A percentile compares a stretch with the other conserved stretches of the same genome.
phyloP scores from a whole-genome alignment of 345 rosid species.

The Bruguiera parviflora region DNA sequence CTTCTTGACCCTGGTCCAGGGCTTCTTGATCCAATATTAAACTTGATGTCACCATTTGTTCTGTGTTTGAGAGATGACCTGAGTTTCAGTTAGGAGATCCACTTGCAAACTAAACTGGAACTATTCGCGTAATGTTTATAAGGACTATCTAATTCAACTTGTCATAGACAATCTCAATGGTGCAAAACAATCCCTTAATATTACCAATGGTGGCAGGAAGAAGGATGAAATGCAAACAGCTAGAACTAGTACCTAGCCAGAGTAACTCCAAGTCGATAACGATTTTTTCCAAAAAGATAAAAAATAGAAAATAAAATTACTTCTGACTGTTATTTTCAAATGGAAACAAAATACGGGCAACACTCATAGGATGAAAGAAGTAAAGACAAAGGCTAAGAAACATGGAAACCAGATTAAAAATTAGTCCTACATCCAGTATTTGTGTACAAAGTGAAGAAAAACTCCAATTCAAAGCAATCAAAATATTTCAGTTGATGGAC shows the following conservation, averaged over 20 bases:
- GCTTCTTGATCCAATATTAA: conserved; percentile 37
- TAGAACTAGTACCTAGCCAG: background rate
- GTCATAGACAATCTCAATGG: background rate
- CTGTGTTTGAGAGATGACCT: conserved; percentile 39
- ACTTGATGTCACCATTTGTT: conserved; percentile 43
- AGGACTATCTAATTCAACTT: background rate
- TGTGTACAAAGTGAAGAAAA: conserved; percentile 10
- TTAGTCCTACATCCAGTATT: background rate
- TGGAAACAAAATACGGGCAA: background rate
- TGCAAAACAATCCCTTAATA: background rate
- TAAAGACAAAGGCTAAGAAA: background rate
- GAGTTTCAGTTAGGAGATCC: conserved; percentile 11
- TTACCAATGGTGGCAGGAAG: background rate
- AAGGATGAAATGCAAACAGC: background rate
- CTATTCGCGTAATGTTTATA: background rate
- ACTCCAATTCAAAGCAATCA: conserved; percentile 2
- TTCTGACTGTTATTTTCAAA: background rate
- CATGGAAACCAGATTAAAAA: background rate
- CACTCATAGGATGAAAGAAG: background rate
- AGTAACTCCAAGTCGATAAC: background rate
- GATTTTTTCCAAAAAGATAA: background rate
- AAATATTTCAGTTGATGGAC: conserved; percentile 2
- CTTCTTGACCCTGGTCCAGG: conserved; percentile 21
- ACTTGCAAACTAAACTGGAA: conserved; percentile 10
- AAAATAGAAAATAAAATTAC: too few species aligned